Evolutionary conservation across 106 monocot genomes (phyloP), one percentile per base, ranked within the genome.

Genomic region (Dioscorea zingiberensis): DNA sequence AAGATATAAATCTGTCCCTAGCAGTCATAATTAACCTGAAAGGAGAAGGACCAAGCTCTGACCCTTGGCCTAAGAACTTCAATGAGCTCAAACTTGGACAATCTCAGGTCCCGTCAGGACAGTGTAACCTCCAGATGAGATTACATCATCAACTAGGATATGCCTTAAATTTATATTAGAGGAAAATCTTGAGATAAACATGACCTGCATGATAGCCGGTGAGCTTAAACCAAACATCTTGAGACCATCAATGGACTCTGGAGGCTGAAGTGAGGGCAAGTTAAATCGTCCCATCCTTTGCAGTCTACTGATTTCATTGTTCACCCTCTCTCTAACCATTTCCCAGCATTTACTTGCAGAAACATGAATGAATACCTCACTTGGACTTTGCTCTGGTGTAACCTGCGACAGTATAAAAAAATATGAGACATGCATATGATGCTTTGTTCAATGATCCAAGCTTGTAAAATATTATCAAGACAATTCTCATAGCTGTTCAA

Each of bases 171-270:
- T 2, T 19, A 9, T 51, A 51, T 13, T 13, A 51, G 51, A 16
- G 27, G 30, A 21, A 47, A n/a, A 54, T 49, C 12, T 54, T 13
- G 16, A 61, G 4, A 61, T 14, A 16, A 4, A 19, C 1, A 25
- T 68, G 77, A 95, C 95, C 95, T 88, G 74, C 44, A 81, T 72
- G 17, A 84, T 88, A 26, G 77, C 21, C 16, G 85, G 91, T 54
- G 85, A 88, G 59, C 74, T 76, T 53, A 97, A 84, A 15, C 95
- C 95, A 83, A 91, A 88, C 95, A 97, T 91, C 60, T 88, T 85
- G 65, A 88, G 83, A 55, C 95, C 95, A 76, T 88, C 88, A 59
- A 91, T n/a, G 14, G 88, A 85, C 60, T 83, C 83, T 19, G 88
- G 91, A 64, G 80, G 88, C 73, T 83, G 94, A 54, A 91, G 63